Conservation (phyloP, 495 filamentous ascomycete genomes). For the Penicillium psychrofluorescens region DNA sequence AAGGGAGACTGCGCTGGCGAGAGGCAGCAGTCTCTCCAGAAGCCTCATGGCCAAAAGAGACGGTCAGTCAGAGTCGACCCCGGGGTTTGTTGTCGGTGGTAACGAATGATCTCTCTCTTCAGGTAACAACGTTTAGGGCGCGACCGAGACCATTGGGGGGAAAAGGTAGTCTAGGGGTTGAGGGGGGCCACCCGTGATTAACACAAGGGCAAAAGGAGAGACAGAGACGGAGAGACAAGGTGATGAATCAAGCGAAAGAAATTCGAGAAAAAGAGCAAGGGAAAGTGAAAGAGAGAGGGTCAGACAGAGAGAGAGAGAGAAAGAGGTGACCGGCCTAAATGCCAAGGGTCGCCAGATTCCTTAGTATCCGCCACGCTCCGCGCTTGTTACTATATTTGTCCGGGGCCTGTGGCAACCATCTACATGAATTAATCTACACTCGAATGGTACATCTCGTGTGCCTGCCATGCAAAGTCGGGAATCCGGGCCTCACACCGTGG, state of each 20-base stretch:
- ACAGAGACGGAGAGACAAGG: too few species aligned
- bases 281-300: too few species aligned
- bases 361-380: too few species aligned
- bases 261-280: too few species aligned
- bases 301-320: too few species aligned
- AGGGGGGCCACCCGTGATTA: conserved; percentile 5
- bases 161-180: conserved; percentile 1
- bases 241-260: not conserved
- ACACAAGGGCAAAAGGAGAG: not conserved
- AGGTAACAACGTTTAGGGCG: not conserved
- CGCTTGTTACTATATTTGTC: too few species aligned
- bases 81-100: too few species aligned
- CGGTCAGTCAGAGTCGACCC: too few species aligned
- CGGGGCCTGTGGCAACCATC: not conserved
- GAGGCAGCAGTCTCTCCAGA: conserved; percentile 7
- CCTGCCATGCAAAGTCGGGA: conserved; percentile 63
- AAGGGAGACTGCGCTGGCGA: conserved; percentile 9
- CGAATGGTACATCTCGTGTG: conserved; percentile 66
- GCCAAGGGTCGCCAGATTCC: too few species aligned
- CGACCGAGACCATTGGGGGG: not conserved
- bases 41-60: conserved; percentile 16
- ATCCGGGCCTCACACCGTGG: conserved; percentile 53
- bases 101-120: too few species aligned
- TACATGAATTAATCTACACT: too few species aligned
- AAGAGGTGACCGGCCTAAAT: not conserved